These are phyloP conservation scores for Candida hungchunana DNA, from an alignment of 805 yeast species.

Conservation along the genomic window DNA sequence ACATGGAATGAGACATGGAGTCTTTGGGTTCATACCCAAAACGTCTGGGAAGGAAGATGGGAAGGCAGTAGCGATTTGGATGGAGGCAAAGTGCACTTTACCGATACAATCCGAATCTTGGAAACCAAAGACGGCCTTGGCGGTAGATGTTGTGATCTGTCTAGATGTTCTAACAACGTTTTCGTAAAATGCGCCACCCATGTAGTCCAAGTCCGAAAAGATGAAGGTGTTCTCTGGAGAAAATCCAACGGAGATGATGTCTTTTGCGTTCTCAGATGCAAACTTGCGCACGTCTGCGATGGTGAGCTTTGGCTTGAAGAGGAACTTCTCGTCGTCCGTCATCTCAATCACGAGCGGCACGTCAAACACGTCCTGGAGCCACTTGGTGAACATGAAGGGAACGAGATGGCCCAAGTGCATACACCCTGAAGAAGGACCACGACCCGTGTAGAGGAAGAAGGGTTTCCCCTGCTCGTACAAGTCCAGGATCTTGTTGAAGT, in stretches of 20 bases:
- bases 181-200: constrained; percentile 93
- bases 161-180: constrained; percentile 89
- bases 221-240: constrained; percentile 93
- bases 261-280: constrained; percentile 82
- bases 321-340: constrained; percentile 95
- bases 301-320: constrained; percentile 86
- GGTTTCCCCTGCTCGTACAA: constrained; percentile 93
- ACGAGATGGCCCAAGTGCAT: constrained; percentile 97
- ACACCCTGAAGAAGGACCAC: constrained; percentile 93
- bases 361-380: constrained; percentile 97
- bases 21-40: constrained; percentile 78
- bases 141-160: constrained; percentile 95
- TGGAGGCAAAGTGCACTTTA: constrained; percentile 88
- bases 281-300: constrained; percentile 82
- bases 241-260: constrained; percentile 91
- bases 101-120: constrained; percentile 94
- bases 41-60: constrained; percentile 95
- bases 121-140: constrained; percentile 95
- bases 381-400: constrained; percentile 92
- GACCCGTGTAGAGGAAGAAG: constrained; percentile 92
- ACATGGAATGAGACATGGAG: constrained; percentile 96
- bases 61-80: constrained; percentile 94
- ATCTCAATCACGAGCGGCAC: constrained; percentile 90
- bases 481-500: constrained; percentile 71
- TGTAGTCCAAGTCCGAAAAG: constrained; percentile 86